phyloP scores from a whole-genome alignment of 2,329 filamentous ascomycete genomes.

The Colletotrichum magnum region DNA sequence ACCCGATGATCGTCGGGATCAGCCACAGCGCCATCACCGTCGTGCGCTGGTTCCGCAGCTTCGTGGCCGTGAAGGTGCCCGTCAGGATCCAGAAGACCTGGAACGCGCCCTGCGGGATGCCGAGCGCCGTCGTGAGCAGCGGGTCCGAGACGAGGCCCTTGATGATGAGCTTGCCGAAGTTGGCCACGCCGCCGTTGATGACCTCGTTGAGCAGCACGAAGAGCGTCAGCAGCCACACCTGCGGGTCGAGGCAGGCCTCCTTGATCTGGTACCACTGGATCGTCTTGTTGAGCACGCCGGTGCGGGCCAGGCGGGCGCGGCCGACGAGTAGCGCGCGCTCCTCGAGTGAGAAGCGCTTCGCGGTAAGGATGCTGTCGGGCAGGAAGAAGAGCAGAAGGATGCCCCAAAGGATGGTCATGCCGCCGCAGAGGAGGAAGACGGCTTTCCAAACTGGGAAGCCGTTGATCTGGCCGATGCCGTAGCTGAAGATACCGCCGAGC shows the following conservation, averaged over 20 bases:
- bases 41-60: slow-evolving; percentile 65
- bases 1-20: slow-evolving; percentile 64
- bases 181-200: slow-evolving; percentile 65
- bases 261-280: slow-evolving; percentile 64
- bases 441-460: slow-evolving; percentile 68
- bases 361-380: slow-evolving; percentile 73
- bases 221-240: slow-evolving; percentile 72
- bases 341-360: slow-evolving; percentile 70
- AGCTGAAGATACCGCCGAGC: slow-evolving; percentile 72
- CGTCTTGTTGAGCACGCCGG: slow-evolving; percentile 61
- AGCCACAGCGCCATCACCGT: slow-evolving; percentile 67
- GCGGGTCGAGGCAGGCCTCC: slow-evolving; percentile 65
- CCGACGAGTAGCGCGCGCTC: slow-evolving; percentile 70
- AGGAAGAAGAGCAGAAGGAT: slow-evolving; percentile 70
- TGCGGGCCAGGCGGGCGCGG: slow-evolving; percentile 64
- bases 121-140: slow-evolving; percentile 62
- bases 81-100: slow-evolving; percentile 67
- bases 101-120: slow-evolving; percentile 68
- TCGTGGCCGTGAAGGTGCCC: slow-evolving; percentile 65
- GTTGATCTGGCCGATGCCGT: slow-evolving; percentile 72
- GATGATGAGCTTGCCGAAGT: slow-evolving; percentile 47
- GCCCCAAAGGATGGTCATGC: slow-evolving; percentile 69
- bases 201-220: slow-evolving; percentile 58
- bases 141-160: slow-evolving; percentile 50
- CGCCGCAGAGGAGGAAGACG: slow-evolving; percentile 71